Base-by-base conservation (phyloP, 345 rosid species). In the Linum trigynum region DNA sequence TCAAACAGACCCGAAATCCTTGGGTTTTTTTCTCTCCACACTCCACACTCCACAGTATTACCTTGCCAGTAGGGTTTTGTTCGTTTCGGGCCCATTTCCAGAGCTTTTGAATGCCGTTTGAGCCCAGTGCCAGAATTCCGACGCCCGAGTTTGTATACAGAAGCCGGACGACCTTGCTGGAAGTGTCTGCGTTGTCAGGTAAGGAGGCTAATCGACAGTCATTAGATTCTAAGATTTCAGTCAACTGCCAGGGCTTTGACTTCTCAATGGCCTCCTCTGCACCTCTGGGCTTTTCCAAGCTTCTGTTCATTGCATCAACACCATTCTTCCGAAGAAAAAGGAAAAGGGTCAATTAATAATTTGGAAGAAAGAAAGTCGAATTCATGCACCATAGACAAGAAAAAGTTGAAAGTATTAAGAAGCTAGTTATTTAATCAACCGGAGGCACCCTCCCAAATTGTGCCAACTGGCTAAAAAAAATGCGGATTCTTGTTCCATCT, bases 81-180 rank as follows among this genome's bases (percentile, higher is more conserved):
- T 87, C 96, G 72, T 67, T 87, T 57, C 82, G 79, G 45, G 72
- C 35, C 94, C 94, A 91, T 75, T 85, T 89, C 94, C 95, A 85
- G 48, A 89, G 81, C 72, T 81, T 89, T 77, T 85, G 92, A 57
- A 76, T 73, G 61, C 97, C 96, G 66, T 81, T 85, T 51, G 85
- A 85, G 58, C 97, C 94, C 59, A 92, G 82, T 39, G 96, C 96
- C 84, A 92, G 77, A 70, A 92, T 75, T 38, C 96, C 94, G 73
- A 71, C 80, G 40, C 89, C 98, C 61, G 88, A 81, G 71, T 92
- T 92, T 62, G 96, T 86, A 75, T 92, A 92, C 53, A 87, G 77
- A 65, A 90, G 96, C 66, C 97, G 84, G 73, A 82, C 92, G 57
- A 82, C 94, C 99, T 88, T 90, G 88, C 89, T 84, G 62, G 90